Evolutionary conservation across 768 basidiomycete species (phyloP), one percentile per base, ranked within the genome.

Genomic region (Boletellus sp.): DNA sequence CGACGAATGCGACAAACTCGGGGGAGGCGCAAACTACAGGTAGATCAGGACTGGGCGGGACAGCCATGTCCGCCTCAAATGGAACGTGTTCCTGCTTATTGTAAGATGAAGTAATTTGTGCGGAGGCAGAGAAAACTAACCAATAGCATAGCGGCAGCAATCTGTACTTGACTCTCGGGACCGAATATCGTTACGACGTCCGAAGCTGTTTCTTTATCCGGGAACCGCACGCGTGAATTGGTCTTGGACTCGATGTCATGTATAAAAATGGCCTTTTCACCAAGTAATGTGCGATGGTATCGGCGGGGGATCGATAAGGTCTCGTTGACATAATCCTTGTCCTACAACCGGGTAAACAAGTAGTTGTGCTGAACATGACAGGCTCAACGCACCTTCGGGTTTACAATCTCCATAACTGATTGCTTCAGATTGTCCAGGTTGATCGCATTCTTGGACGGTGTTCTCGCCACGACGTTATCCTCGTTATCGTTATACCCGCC

Each of bases 401-500:
- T 91, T 31, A 99, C 94, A 60, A 96, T 76, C 71, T 97, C 94
- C 94, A 98, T 95, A 46, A 99, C 91, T 43, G 90, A 87, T 66
- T 89, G 87, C 74, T 94, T 97, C 60, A 99, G 73, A 64, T 94
- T 90, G 59, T 97, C 94, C 62, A 99, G 70, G 68, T 94, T 94
- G 64, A 87, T 85, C 20, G 91, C 89, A 62, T 99, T 99, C 78
- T 99, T 99, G 32, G 93, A 92, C 7, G 95, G 95, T 2, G 95
- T 99, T 44, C 95, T 80, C n/a, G 94, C 95, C 36, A 99, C 83
- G 43, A 99, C 95, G 62, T 99, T 99, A 71, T 99, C 95, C 63
- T 97, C 95, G 66, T 95, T 96, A 67, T 97, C 94, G 61, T 87
- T 84, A 67, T 95, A 95, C 6, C 94, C 95, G 23, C 95, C 95